Base-by-base conservation (phyloP, 108 stramenopile species). In the Discostella stelligeroides region DNA sequence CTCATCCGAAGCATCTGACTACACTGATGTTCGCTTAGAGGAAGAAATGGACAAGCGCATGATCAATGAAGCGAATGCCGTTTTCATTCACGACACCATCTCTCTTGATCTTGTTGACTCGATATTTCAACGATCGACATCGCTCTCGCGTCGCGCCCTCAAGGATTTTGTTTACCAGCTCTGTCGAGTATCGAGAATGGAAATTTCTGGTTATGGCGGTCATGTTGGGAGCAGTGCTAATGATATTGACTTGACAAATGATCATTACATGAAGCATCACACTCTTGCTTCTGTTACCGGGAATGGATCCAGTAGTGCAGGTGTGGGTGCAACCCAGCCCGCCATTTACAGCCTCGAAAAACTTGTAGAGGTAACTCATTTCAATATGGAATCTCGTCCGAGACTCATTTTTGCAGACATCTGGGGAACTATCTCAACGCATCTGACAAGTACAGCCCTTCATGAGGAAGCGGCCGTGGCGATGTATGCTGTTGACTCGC, bases 351-450 rank as follows among this genome's bases (percentile, higher is more conserved):
- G 88, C 43, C 88, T 99, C 21, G 97, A 98, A 68, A 96, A 97
- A 75, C 82, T 99, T 15, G 97, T 99, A 13, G 99, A 99, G 66
- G 97, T 97, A 14, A 95, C 99, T 15, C 97, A 98, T 74, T 96
- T 86, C 81, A 98, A 99, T 84, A 96, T 99, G 97, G 92, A 97
- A 54, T 82, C 82, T 27, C 78, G 99, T 30, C 90, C 97, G 15
- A 80, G 98, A 12, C 71, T 99, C 38, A 92, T 96, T 23, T 99
- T 98, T 86, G 84, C 95, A 40, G 89, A 94, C 40, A 80, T 99
- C 43, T 98, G 99, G 99, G 85, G 82, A 34, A 85, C 89, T 7
- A 88, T 98, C 34, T 89, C 97, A 4, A 80, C 72, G 45, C 97
- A 97, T 73, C 90, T 98, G 60, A 92, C 95, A 18, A 84, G 82